These are phyloP conservation scores for Nicotiana rustica DNA, from an alignment of 305 asterid genomes.

Conservation along the genomic window DNA sequence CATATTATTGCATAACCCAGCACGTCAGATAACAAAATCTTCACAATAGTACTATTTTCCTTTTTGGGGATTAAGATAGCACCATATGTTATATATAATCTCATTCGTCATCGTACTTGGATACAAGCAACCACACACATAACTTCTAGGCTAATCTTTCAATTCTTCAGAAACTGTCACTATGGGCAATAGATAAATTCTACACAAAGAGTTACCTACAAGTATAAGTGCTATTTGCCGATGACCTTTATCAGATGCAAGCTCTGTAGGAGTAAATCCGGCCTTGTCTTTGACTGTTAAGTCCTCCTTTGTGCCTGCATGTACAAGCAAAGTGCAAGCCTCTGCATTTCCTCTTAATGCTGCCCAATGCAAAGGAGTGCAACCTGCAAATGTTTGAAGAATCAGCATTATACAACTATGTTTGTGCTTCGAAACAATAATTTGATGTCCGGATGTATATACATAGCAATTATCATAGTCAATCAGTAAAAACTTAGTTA, in stretches of 20 bases:
- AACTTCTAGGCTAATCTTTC: not conserved
- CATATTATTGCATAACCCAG: not conserved
- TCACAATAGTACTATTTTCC: not conserved
- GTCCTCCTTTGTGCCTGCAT: conserved; percentile 89
- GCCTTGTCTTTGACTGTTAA: conserved; percentile 74
- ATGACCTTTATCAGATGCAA: conserved; percentile 98
- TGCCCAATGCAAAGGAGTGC: conserved; percentile 99
- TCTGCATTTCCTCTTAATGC: conserved; percentile 87
- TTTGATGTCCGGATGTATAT: not conserved
- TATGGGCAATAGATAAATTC: conserved; percentile 16
- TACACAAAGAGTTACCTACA: conserved; percentile 69
- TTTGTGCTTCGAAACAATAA: conserved; percentile 15
- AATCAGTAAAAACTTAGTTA: not conserved
- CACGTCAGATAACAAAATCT: not conserved
- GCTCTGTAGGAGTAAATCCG: conserved; percentile 84
- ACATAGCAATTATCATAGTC: not conserved
- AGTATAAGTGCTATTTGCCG: conserved; percentile 85
- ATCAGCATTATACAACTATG: conserved; percentile 33
- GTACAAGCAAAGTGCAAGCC: conserved; percentile 91
- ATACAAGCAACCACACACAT: not conserved
- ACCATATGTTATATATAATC: not conserved
- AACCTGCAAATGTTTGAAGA: conserved; percentile 59
- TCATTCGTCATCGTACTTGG: not conserved
- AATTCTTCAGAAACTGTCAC: not conserved
- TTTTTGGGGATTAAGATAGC: not conserved